phyloP scores from a whole-genome alignment of 2,329 filamentous ascomycete species.

The Colletotrichum abscissum region DNA sequence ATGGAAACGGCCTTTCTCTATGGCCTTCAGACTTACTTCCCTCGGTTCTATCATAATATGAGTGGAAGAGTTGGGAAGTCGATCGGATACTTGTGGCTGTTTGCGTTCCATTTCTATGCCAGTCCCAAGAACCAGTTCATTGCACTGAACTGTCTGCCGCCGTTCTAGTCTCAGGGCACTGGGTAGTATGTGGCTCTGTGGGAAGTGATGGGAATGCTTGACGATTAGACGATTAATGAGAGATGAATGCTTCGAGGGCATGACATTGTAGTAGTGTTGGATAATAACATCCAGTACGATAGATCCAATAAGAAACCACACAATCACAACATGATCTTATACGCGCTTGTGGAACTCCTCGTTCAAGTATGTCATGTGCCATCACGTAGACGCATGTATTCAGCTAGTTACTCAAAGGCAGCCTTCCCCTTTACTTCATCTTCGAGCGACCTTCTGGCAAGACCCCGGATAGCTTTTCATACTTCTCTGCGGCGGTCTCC shows the following conservation, averaged over 20 bases:
- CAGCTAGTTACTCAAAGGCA: too few species aligned
- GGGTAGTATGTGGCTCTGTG: neutral
- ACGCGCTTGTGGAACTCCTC: too few species aligned
- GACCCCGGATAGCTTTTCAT: too few species aligned
- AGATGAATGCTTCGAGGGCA: neutral
- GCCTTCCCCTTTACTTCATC: too few species aligned
- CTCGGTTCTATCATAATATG: constrained; percentile 12
- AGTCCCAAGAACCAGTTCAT: constrained; percentile 9
- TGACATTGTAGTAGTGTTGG: neutral
- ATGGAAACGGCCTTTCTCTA: constrained; percentile 19
- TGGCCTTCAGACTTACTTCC: neutral
- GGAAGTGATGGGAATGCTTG: neutral
- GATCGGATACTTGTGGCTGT: constrained; percentile 23
- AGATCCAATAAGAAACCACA: too few species aligned
- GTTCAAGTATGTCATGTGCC: too few species aligned
- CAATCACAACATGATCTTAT: too few species aligned
- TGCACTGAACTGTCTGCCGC: neutral
- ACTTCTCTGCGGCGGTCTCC: too few species aligned
- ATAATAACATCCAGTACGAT: too few species aligned
- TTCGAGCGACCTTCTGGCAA: too few species aligned
- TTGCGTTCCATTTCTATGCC: constrained; percentile 19
- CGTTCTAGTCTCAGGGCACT: neutral
- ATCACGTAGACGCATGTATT: too few species aligned
- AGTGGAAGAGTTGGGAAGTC: constrained; percentile 15
- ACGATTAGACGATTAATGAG: neutral